These are phyloP conservation scores for Naegleria gruberi DNA, from an alignment of 208 protist species.

Conservation along the genomic window DNA sequence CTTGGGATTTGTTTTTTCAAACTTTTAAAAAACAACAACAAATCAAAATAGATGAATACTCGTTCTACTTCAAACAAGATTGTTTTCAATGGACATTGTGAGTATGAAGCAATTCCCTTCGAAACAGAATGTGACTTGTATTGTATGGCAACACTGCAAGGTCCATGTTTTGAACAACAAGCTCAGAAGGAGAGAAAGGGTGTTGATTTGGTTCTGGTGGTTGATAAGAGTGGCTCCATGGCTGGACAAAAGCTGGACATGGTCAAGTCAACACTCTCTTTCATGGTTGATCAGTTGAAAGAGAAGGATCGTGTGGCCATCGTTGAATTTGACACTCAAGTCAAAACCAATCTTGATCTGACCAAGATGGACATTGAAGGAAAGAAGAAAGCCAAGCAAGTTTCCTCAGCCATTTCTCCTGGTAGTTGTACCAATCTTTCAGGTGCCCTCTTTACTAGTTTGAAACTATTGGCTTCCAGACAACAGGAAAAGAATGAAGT, in stretches of 20 bases:
- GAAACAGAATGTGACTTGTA: neutral
- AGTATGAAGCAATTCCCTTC: too few relatives aligned
- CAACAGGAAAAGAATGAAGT: too few relatives aligned
- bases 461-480: neutral
- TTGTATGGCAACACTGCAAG: neutral
- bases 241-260: neutral
- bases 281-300: conserved; percentile 1
- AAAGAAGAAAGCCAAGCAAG: neutral
- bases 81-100: neutral
- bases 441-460: neutral
- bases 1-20: neutral
- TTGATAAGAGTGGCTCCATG: neutral
- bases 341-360: neutral
- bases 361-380: neutral
- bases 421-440: neutral
- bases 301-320: neutral
- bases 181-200: neutral
- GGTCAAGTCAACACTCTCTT: neutral
- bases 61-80: too few relatives aligned
- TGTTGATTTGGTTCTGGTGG: neutral
- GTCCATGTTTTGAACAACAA: neutral
- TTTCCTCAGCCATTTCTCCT: neutral
- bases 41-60: neutral
- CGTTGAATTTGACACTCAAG: neutral
- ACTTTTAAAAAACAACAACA: neutral